A percentile compares a stretch with the other conserved stretches of the same genome.
phyloP scores from a whole-genome alignment of 345 rosid species.

The Eucalyptus curtisii region DNA sequence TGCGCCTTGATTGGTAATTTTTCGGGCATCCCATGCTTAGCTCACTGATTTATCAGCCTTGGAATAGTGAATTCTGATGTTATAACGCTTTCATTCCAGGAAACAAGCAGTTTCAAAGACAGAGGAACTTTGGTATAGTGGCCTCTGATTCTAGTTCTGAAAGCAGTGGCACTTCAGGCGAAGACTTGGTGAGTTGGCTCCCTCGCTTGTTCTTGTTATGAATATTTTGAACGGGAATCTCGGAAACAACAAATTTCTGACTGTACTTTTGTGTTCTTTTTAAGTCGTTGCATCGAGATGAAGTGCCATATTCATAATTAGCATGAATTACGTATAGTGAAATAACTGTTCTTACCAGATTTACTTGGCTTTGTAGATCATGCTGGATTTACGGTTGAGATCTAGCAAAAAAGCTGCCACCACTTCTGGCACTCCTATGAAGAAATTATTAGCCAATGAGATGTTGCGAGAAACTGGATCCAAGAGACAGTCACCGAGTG shows the following conservation, averaged over 20 bases:
- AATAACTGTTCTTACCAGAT: neutral
- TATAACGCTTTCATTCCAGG: conserved; percentile 31
- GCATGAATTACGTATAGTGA: neutral
- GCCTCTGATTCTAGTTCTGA: conserved; percentile 42
- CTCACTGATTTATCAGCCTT: neutral
- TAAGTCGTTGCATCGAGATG: neutral
- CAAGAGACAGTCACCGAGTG: conserved; percentile 64
- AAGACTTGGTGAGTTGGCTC: conserved; percentile 41
- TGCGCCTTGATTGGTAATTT: neutral
- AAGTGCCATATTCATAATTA: neutral
- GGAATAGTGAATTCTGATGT: neutral
- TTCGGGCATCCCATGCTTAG: neutral
- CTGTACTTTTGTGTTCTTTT: neutral
- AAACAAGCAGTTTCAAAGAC: conserved; percentile 31
- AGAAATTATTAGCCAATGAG: conserved; percentile 69
- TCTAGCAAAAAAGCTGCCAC: conserved; percentile 22
- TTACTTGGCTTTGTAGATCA: conserved; percentile 26
- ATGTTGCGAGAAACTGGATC: conserved; percentile 67
- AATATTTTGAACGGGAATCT: neutral
- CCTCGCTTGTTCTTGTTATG: neutral
- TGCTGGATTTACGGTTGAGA: conserved; percentile 23
- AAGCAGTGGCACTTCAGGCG: conserved; percentile 22
- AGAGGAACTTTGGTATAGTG: conserved; percentile 15
- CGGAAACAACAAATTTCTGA: neutral
- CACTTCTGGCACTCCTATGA: conserved; percentile 52